phyloP scores from a whole-genome alignment of 768 basidiomycete genomes.

The Naganishia friedmannii region DNA sequence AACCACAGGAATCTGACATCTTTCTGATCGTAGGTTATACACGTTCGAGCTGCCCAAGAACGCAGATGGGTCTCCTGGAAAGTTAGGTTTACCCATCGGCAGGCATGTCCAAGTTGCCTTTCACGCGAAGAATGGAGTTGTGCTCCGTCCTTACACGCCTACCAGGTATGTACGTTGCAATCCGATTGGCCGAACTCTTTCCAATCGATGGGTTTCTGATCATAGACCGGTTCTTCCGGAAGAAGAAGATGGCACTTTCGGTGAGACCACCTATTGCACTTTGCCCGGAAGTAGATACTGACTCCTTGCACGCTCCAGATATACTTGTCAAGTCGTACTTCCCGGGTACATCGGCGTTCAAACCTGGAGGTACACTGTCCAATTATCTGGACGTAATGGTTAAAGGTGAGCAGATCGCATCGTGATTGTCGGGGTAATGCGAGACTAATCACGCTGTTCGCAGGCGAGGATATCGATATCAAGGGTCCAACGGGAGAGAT shows the following conservation, averaged over 20 bases:
- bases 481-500: constrained; percentile 25
- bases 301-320: neutral
- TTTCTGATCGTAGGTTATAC: constrained; percentile 9
- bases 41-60: constrained; percentile 26
- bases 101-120: constrained; percentile 28
- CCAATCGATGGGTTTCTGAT: neutral
- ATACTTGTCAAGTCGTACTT: constrained; percentile 32
- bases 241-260: constrained; percentile 32
- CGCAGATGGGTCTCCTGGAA: constrained; percentile 20
- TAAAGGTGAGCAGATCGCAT: neutral
- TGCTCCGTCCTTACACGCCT: constrained; percentile 26
- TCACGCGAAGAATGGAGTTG: constrained; percentile 30
- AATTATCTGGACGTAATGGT: constrained; percentile 30
- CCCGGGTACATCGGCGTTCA: constrained; percentile 22
- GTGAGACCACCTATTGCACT: neutral
- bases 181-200: too few species aligned
- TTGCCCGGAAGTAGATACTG: neutral
- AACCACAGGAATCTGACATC: neutral
- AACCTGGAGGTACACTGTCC: constrained; percentile 29
- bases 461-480: constrained; percentile 32
- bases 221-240: constrained; percentile 24
- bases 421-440: neutral
- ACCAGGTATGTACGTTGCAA: constrained; percentile 1
- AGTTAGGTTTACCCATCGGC: constrained; percentile 28
- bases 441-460: too few species aligned